Conservation (phyloP, 2,329 filamentous ascomycete genomes). For the Alternaria longipes region DNA sequence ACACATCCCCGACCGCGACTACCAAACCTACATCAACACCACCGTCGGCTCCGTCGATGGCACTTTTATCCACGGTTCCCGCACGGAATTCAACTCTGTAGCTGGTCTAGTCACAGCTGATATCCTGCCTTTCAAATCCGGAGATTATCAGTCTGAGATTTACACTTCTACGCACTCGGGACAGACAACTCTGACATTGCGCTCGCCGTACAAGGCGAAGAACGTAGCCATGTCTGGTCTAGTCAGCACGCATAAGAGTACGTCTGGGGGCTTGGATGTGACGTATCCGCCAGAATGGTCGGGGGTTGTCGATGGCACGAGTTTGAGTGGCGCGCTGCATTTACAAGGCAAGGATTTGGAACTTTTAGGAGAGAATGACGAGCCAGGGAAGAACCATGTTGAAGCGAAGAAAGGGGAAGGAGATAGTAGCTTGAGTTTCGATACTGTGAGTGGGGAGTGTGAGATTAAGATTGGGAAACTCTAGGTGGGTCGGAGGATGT, state of each 20-base stretch:
- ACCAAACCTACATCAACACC: slow-evolving; percentile 51
- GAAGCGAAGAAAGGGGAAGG: slow-evolving; percentile 53
- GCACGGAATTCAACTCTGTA: slow-evolving; percentile 46
- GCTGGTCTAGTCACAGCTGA: slow-evolving; percentile 52
- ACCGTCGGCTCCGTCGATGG: slow-evolving; percentile 52
- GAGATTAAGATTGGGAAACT: slow-evolving; percentile 45
- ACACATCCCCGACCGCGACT: slow-evolving; percentile 54
- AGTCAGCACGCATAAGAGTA: slow-evolving; percentile 48
- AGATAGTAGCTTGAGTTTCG: slow-evolving; percentile 46
- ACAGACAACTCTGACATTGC: slow-evolving; percentile 45
- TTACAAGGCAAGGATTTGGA: slow-evolving; percentile 52
- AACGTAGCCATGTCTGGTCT: slow-evolving; percentile 39
- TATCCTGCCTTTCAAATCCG: slow-evolving; percentile 49
- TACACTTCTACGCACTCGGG: slow-evolving; percentile 49
- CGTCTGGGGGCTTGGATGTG: slow-evolving; percentile 48
- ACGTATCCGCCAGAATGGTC: slow-evolving; percentile 56
- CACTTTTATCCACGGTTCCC: slow-evolving; percentile 53
- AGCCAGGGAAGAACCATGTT: slow-evolving; percentile 44
- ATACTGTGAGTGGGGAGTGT: slow-evolving; percentile 43
- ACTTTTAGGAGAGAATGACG: slow-evolving; percentile 39
- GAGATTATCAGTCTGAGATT: slow-evolving; percentile 40
- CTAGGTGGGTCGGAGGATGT: slow-evolving; percentile 11
- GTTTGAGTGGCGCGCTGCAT: slow-evolving; percentile 49
- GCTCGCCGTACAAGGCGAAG: slow-evolving; percentile 43
- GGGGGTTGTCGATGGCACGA: slow-evolving; percentile 50